Percentiles rank a stretch among this genome's conserved stretches.
phyloP scores from a whole-genome alignment of 805 yeast species.

The Myxozyma neotropica region DNA sequence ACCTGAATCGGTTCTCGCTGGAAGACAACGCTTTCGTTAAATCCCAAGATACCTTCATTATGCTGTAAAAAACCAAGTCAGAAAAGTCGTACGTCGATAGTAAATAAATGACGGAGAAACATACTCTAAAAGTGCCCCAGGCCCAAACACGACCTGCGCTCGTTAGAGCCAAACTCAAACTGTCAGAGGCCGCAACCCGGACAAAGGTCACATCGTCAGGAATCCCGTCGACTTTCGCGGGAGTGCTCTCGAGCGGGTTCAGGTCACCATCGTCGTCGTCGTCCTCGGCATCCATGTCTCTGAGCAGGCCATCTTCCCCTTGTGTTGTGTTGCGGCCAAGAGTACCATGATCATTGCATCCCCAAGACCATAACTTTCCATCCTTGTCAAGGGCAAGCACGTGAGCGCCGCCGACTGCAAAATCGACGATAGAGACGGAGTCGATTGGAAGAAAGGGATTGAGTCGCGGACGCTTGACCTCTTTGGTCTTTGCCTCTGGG shows the following conservation, averaged over 20 bases:
- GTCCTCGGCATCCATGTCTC: conserved; percentile 68
- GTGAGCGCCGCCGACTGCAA: conserved; percentile 97
- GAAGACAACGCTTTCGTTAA: conserved; percentile 60
- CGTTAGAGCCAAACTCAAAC: conserved; percentile 76
- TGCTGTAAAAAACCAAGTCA: conserved; percentile 43
- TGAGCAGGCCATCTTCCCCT: conserved; percentile 60
- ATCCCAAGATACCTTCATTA: conserved; percentile 89
- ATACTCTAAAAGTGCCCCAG: conserved; percentile 83
- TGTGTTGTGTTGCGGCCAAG: conserved; percentile 77
- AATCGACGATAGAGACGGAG: conserved; percentile 71
- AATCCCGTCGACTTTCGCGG: conserved; percentile 69
- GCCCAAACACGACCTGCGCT: conserved; percentile 88
- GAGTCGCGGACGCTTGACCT: conserved; percentile 92
- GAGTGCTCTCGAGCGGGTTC: conserved; percentile 88
- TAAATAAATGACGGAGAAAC: background rate
- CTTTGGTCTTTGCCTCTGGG: conserved; percentile 86
- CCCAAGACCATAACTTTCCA: conserved; percentile 97
- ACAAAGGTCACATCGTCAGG: conserved; percentile 57
- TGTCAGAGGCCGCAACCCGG: conserved; percentile 89
- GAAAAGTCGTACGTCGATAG: too few relatives aligned
- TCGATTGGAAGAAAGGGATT: conserved; percentile 72
- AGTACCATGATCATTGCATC: conserved; percentile 89
- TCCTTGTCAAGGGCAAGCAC: conserved; percentile 75
- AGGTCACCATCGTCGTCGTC: conserved; percentile 77
- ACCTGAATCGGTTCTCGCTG: conserved; percentile 73